Evolutionary conservation across 1,284 basidiomycete genomes (phyloP).

Genomic region (Apiotrichum gracile): DNA sequence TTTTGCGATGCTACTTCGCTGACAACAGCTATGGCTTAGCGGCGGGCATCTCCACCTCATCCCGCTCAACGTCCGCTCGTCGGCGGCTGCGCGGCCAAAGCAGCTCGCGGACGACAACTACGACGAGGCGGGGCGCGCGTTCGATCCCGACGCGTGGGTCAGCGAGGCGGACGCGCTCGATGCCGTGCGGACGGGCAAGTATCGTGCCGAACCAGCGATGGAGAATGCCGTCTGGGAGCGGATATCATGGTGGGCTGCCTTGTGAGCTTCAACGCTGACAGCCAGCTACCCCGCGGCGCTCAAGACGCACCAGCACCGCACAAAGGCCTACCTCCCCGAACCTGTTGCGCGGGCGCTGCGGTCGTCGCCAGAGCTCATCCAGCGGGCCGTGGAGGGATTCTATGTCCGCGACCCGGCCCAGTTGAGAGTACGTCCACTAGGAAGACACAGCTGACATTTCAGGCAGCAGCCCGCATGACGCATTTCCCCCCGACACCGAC

Average conservation of each 20-base stretch:
- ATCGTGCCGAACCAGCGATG: constrained; percentile 55
- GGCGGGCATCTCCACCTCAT: constrained; percentile 76
- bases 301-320: constrained; percentile 66
- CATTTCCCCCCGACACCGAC: constrained; percentile 71
- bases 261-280: neutral
- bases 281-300: constrained; percentile 66
- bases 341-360: constrained; percentile 69
- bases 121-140: constrained; percentile 42
- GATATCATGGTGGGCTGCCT: constrained; percentile 55
- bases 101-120: constrained; percentile 56
- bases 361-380: constrained; percentile 63
- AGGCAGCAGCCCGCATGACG: constrained; percentile 79
- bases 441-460: neutral
- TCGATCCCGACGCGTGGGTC: constrained; percentile 56
- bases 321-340: constrained; percentile 71
- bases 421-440: constrained; percentile 60
- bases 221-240: constrained; percentile 63
- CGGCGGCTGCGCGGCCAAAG: constrained; percentile 53
- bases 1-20: constrained; percentile 8
- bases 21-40: constrained; percentile 78
- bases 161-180: constrained; percentile 61
- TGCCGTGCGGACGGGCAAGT: constrained; percentile 51
- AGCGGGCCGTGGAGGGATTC: constrained; percentile 81
- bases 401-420: constrained; percentile 86
- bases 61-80: constrained; percentile 66